Evolutionary conservation across 768 basidiomycete species (phyloP), one percentile per base, ranked within the genome.

Genomic region (Pulveroboletus sp.): DNA sequence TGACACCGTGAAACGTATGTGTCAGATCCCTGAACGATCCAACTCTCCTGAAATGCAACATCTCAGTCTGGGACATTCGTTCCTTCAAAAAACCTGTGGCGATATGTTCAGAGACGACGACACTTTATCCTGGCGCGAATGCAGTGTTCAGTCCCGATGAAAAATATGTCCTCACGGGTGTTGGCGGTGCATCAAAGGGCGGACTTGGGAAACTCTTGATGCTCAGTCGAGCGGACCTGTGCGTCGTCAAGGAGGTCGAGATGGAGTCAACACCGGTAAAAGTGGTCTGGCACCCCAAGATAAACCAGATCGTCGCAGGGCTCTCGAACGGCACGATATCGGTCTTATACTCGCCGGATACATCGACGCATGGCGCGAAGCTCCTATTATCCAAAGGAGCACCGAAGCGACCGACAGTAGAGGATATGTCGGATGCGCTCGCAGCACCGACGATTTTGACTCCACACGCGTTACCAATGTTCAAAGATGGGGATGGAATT

Each of bases 111-210:
- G 80, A 76, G 42, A 69, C 91, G 26, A 75, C 80, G 40, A 90
- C 90, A 14, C 69, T 93, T 47, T 97, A 99, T 70, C 88, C 92
- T 14, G 82, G 87, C 56, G 95, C 94, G 36, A 98, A 98, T 68
- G 86, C 94, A 8, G 80, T 88, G 55, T 98, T 95, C 70, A 96
- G 93, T 57, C 96, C 96, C 0, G 92, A 96, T 67, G 92, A 94
- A 59, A 89, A 84, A 67, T 82, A 84, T 62, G 73, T 98, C 44
- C 73, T 98, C 47, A 94, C 93, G 9, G 94, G 96, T 5, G 76
- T 81, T 1, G 87, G 85, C 8, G 79, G 84, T 2, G 71, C 80
- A 9, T 69, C 80, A 36, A 86, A 85, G 59, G 85, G 82, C 15
- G 81, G 77, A 31, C 74, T 75, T 51, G 93, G 93, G 1, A 78